phyloP scores from a whole-genome alignment of 306 rosid species.

The Rubus idaeus region DNA sequence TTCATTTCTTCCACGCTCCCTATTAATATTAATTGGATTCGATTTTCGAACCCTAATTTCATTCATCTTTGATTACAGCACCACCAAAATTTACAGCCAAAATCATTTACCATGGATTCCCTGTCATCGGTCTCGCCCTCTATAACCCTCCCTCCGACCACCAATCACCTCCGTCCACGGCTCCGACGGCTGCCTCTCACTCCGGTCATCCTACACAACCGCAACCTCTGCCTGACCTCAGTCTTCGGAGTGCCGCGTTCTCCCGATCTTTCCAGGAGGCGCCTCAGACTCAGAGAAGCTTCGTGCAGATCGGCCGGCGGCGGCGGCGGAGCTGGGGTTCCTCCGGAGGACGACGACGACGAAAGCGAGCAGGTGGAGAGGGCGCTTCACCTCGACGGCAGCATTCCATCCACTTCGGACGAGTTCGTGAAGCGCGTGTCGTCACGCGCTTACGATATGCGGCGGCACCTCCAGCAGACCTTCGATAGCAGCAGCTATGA shows the following conservation, averaged over 20 bases:
- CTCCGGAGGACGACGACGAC: conserved; percentile 15
- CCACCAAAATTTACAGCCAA: neutral
- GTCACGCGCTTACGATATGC: conserved; percentile 94
- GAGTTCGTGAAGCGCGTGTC: conserved; percentile 86
- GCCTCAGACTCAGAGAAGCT: conserved; percentile 13
- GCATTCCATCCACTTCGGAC: conserved; percentile 68
- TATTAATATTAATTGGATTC: neutral
- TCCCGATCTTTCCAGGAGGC: conserved; percentile 21
- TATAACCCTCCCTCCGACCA: conserved; percentile 58
- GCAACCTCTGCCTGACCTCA: conserved; percentile 24
- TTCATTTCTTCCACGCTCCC: conserved; percentile 5
- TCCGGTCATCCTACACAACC: conserved; percentile 22
- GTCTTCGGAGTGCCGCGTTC: conserved; percentile 12
- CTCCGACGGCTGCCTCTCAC: conserved; percentile 31
- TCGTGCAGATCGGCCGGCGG: conserved; percentile 41
- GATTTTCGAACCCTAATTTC: neutral
- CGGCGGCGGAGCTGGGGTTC: conserved; percentile 29
- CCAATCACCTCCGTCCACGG: conserved; percentile 38
- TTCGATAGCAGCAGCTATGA: conserved; percentile 89
- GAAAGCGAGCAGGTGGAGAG: conserved; percentile 58
- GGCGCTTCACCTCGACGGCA: conserved; percentile 80
- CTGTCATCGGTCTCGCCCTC: conserved; percentile 76
- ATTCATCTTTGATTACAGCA: neutral
- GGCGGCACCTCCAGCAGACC: conserved; percentile 79
- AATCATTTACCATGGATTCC: conserved; percentile 61